Conservation (phyloP, 2,329 filamentous ascomycete genomes). For the Diaporthe citrichinensis region DNA sequence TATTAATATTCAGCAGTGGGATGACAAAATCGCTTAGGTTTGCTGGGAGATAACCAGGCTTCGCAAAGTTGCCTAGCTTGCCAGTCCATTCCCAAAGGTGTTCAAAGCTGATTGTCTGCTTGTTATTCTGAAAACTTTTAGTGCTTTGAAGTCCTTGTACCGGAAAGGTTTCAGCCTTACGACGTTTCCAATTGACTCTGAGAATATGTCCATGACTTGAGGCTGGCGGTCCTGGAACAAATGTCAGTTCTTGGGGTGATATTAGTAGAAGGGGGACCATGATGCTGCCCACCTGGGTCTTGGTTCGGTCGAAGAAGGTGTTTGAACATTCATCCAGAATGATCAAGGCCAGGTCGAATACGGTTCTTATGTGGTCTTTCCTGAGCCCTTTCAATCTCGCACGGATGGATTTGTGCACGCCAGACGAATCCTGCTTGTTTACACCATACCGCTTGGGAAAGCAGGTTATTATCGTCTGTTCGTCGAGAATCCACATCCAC, state of each 20-base stretch:
- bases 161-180: conserved; percentile 47
- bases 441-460: conserved; percentile 35
- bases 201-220: conserved; percentile 47
- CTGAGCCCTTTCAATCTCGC: conserved; percentile 33
- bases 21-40: conserved; percentile 13
- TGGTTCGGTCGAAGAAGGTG: conserved; percentile 44
- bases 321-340: conserved; percentile 43
- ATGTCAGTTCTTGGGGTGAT: background rate
- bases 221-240: conserved; percentile 2
- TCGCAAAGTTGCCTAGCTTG: background rate
- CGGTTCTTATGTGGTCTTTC: conserved; percentile 40
- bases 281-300: background rate
- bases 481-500: conserved; percentile 42
- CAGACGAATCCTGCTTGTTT: conserved; percentile 40
- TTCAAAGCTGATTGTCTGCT: conserved; percentile 53
- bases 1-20: conserved; percentile 56
- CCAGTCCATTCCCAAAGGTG: conserved; percentile 54
- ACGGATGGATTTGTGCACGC: conserved; percentile 44
- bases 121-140: background rate
- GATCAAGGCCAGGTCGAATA: conserved; percentile 45
- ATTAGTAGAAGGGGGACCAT: too few relatives aligned
- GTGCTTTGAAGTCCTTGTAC: background rate
- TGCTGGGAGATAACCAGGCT: background rate
- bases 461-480: conserved; percentile 39
- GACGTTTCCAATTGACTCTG: conserved; percentile 56